phyloP scores from a whole-genome alignment of 768 basidiomycete species.

The Mycena chlorophos region DNA sequence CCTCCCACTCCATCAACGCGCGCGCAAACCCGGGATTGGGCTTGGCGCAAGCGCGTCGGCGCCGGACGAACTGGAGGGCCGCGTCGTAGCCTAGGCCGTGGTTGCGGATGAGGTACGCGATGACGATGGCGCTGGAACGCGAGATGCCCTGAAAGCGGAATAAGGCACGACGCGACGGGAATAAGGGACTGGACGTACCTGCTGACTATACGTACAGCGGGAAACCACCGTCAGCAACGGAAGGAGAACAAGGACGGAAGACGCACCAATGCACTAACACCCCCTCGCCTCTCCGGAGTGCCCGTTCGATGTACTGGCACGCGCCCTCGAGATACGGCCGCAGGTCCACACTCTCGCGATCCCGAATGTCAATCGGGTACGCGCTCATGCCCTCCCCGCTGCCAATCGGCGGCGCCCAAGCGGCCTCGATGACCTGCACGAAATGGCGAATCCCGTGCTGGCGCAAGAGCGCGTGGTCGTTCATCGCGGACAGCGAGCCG shows the following conservation, averaged over 20 bases:
- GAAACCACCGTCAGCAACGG: neutral
- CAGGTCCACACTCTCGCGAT: conserved; percentile 61
- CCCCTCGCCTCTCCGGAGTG: conserved; percentile 58
- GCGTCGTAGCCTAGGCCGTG: conserved; percentile 72
- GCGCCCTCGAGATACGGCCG: conserved; percentile 67
- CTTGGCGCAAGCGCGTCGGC: conserved; percentile 70
- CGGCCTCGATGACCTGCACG: conserved; percentile 63
- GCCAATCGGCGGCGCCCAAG: conserved; percentile 53
- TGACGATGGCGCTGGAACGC: conserved; percentile 73
- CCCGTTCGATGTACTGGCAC: conserved; percentile 64
- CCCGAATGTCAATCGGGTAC: conserved; percentile 69
- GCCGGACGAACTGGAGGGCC: conserved; percentile 59
- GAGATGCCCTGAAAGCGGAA: conserved; percentile 61
- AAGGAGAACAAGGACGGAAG: conserved; percentile 5
- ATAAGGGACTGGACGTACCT: too few species aligned
- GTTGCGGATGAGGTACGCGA: conserved; percentile 78
- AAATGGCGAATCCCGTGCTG: conserved; percentile 51
- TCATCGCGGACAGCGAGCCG: conserved; percentile 60
- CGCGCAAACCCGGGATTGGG: conserved; percentile 77
- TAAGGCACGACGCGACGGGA: conserved; percentile 9
- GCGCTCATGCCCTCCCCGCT: conserved; percentile 50
- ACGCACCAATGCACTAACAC: conserved; percentile 78
- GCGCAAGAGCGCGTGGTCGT: conserved; percentile 55
- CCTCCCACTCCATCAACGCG: conserved; percentile 61
- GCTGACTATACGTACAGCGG: too few species aligned